A percentile compares a stretch with the other conserved stretches of the same genome.
Conservation (phyloP, 148 eudicot genomes). For the Talinum fruticosum region DNA sequence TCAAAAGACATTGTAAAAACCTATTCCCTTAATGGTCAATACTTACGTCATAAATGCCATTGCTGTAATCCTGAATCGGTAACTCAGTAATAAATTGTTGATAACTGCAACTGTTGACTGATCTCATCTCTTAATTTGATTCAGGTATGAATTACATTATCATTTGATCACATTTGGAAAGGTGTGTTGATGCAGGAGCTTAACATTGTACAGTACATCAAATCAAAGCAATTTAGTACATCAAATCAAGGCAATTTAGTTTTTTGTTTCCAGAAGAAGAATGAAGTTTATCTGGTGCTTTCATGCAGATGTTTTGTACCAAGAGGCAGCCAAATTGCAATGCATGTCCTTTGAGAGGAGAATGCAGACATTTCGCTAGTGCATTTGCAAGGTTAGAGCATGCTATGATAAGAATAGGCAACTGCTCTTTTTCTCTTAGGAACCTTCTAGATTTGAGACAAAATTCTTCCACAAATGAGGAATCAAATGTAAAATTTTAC, state of each 20-base stretch:
- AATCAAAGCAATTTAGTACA: too few species aligned
- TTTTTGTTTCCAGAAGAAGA: not conserved
- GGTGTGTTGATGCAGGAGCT: slow-evolving; percentile 37
- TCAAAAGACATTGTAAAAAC: slow-evolving; percentile 81
- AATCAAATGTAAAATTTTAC: not conserved
- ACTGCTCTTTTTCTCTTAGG: slow-evolving; percentile 3
- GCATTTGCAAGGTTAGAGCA: slow-evolving; percentile 84
- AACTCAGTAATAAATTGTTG: not conserved
- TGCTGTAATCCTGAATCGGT: slow-evolving; percentile 3
- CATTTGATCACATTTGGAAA: slow-evolving; percentile 99
- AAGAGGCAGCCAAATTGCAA: slow-evolving; percentile 97
- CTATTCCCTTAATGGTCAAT: slow-evolving; percentile 7
- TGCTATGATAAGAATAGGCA: slow-evolving; percentile 11
- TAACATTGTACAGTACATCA: too few species aligned
- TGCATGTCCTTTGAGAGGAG: slow-evolving; percentile 94
- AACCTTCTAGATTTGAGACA: not conserved
- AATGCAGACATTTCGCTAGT: slow-evolving; percentile 98
- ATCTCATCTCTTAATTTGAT: slow-evolving; percentile 18
- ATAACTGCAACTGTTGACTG: slow-evolving; percentile 5
- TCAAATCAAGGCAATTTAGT: not conserved
- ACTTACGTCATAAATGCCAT: slow-evolving; percentile 7
- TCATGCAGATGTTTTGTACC: slow-evolving; percentile 89
- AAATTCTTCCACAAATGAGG: not conserved
- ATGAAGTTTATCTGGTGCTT: slow-evolving; percentile 3
- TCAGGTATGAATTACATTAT: slow-evolving; percentile 92